These are phyloP conservation scores for Persicaria tinctoria DNA, from an alignment of 148 eudicot species.

Conservation along the genomic window DNA sequence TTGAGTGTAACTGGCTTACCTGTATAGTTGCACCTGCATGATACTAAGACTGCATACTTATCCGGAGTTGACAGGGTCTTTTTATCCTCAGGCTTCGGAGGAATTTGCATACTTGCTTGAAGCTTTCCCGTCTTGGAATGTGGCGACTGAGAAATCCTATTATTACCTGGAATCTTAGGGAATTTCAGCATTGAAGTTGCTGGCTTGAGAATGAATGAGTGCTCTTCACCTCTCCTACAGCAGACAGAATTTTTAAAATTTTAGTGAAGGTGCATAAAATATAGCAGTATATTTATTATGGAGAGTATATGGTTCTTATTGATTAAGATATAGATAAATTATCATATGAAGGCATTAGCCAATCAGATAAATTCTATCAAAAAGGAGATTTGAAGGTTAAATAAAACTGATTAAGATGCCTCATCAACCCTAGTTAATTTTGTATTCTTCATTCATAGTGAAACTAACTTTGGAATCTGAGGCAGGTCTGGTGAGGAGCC, in stretches of 20 bases:
- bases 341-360: no score
- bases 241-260: conserved; percentile 12
- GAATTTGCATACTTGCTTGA: conserved; percentile 33
- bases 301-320: no score
- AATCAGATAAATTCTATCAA: no score
- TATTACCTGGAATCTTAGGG: conserved; percentile 31
- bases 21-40: conserved; percentile 91
- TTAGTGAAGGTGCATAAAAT: neutral
- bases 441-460: no score
- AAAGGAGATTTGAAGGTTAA: no score
- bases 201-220: conserved; percentile 91
- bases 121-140: conserved; percentile 35
- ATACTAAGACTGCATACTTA: conserved; percentile 76
- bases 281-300: no score
- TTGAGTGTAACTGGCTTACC: conserved; percentile 36
- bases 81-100: conserved; percentile 36
- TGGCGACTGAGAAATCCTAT: conserved; percentile 25
- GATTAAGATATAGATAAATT: no score
- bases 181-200: conserved; percentile 48
- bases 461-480: no score
- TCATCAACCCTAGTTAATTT: no score
- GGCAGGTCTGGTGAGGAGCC: no score
- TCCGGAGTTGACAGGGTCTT: conserved; percentile 37
- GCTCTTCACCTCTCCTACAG: conserved; percentile 98
- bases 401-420: no score